Evolutionary conservation across 352 stramenopile genomes (phyloP), one percentile per base, ranked within the genome.

Genomic region (Globisporangium orthogonon): DNA sequence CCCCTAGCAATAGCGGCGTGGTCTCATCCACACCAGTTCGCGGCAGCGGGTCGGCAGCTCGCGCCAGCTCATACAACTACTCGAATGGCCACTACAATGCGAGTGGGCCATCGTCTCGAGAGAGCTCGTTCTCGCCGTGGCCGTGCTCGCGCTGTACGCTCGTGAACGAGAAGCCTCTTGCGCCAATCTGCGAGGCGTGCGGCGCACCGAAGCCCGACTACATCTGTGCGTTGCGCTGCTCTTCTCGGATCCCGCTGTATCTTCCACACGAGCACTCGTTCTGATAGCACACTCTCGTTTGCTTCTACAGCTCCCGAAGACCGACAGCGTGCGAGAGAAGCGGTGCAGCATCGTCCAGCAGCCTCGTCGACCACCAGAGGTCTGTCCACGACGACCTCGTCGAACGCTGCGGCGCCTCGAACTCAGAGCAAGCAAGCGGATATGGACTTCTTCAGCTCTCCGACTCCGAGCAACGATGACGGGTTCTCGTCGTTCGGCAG

Each of bases 121-220:
- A 82, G 13, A 76, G 56, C 47, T 90, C 73, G 0, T 90, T 90
- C 52, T 71, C 66, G 15, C 76, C 79, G 2, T 92, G 83, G 83
- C 70, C 89, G 39, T 92, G 83, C 57, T 65, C 74, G 30, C 69
- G 63, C 37, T 92, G 83, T 62, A 92, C 80, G 43, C 73, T 92
- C 39, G 72, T 92, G 49, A 92, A 92, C 54, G 77, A 89, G 7
- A 92, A 92, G 54, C 71, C 73, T 3, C 66, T 86, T 0, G 83
- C 83, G 15, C 78, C 78, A 4, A 74, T 89, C 14, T 92, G 83
- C 49, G 83, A 92, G 56, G 83, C 80, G 2, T 92, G 83, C 17
- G 83, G 79, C 0, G 60, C 75, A 7, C 63, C 78, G 17, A 89
- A 87, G 58, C 80, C 83, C 15, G 65, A 76, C 33, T 74, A 86